These are phyloP conservation scores for Komagataella pastoris DNA, from an alignment of 805 yeast genomes.

Conservation along the genomic window DNA sequence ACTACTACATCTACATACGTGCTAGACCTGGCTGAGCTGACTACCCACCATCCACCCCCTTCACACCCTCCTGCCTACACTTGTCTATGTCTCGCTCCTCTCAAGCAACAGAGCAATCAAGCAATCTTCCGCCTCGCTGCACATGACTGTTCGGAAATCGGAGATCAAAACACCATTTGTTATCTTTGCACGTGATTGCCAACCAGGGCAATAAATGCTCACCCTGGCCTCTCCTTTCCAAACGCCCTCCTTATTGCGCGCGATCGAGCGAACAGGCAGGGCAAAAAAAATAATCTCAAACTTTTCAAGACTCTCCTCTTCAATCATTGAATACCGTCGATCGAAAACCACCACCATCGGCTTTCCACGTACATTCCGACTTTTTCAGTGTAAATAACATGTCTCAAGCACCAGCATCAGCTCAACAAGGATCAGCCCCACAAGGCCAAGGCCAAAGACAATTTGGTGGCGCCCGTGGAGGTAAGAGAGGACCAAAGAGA, in stretches of 20 bases:
- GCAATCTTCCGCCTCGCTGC: not conserved
- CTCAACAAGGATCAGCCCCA: constrained; percentile 17
- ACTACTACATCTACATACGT: not conserved
- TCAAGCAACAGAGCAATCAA: not conserved
- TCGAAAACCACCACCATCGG: constrained; percentile 60
- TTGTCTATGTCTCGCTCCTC: not conserved
- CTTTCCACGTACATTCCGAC: constrained; percentile 67
- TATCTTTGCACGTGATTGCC: too few species aligned
- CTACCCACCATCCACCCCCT: not conserved
- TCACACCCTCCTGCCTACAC: not conserved
- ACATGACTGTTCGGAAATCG: not conserved
- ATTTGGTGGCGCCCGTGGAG: constrained; percentile 48
- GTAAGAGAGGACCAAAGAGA: constrained; percentile 40
- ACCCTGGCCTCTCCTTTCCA: too few species aligned
- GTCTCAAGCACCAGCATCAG: constrained; percentile 28
- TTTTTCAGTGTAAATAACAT: constrained; percentile 13
- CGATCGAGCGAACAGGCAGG: not conserved
- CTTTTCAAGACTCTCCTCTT: not conserved
- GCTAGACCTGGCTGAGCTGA: not conserved
- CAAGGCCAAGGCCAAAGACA: constrained; percentile 20
- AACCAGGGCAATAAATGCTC: too few species aligned
- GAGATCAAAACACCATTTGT: not conserved
- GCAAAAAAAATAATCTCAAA: not conserved
- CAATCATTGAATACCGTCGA: constrained; percentile 24
- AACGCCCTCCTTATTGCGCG: not conserved